Base-by-base conservation (phyloP, 106 monocot species). In the Posidonia australis region DNA sequence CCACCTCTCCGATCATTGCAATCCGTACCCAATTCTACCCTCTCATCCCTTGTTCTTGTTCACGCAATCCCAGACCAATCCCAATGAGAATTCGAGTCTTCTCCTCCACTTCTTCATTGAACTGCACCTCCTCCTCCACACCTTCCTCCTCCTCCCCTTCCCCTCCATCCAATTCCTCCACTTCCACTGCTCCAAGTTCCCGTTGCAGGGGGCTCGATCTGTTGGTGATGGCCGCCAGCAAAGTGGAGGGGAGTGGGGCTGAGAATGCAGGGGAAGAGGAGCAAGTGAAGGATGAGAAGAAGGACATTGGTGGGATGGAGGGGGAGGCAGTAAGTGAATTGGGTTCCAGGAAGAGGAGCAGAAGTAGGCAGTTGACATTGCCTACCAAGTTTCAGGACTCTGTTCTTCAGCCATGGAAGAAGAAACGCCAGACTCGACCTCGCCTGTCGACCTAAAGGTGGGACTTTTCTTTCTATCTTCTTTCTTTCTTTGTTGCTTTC, bases 381-480 rank as follows among this genome's bases (percentile, higher is more conserved):
- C 82, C 82, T 44, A 62, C 58, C 24, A 82, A 70, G 71, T 78
- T 52, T 44, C 74, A 68, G 65, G 82, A 82, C 59, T 82, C 78
- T 13, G 74, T 82, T 64, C 74, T 82, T 16, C 81, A 77, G 77
- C 81, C 81, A 16, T 77, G 73, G 81, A 82, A 77, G 67, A 36
- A 36, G 36, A 36, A n/a, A n/a, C 68, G 74, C 17, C 12, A 55
- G 13, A 77, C 73, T 5, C 56, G 77, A 28, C 58, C 58, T 14
- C 58, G 58, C 27, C 28, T 28, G 6, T 31, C 25, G 13, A 58
- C 13, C 26, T 58, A 26, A 58, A 27, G 28, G 30, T 58, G 13
- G 17, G 26, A 54, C 17, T 21, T 12, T 29, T 57, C 11, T 29
- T 58, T 12, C 17, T 57, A 22, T 51, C n/a, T 25, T 54, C 19